A percentile compares a stretch with the other conserved stretches of the same genome.
Evolutionary conservation across 257 asterid species (phyloP).

Genomic region (Leptodermis oblonga): DNA sequence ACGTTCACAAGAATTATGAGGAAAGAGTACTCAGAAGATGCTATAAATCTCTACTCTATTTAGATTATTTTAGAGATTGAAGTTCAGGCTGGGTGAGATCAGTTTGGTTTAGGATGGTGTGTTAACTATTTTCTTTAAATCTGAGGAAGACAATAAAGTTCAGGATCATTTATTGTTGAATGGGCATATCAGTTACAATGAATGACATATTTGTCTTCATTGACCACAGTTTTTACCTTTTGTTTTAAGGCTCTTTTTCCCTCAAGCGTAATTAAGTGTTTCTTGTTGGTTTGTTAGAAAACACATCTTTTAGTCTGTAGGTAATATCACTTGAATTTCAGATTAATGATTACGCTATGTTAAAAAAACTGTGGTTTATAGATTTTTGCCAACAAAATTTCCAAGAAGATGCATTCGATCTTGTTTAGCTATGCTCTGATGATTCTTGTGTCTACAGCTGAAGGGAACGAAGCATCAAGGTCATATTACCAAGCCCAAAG

Average conservation of each 20-base stretch:
- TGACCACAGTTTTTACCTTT: not conserved
- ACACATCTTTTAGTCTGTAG: not conserved
- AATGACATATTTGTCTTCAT: not conserved
- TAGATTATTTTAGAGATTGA: not conserved
- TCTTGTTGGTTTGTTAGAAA: not conserved
- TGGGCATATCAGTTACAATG: not conserved
- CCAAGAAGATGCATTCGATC: not conserved
- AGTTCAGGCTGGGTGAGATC: not conserved
- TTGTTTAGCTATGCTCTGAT: slow-evolving; percentile 12
- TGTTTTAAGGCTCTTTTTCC: not conserved
- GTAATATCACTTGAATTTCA: not conserved
- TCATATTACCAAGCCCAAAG: slow-evolving; percentile 77
- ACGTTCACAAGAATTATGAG: not conserved
- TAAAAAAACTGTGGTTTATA: not conserved
- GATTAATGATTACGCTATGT: not conserved
- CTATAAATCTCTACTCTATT: not conserved
- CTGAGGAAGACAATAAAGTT: not conserved
- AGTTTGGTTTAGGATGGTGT: not conserved
- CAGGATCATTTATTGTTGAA: not conserved
- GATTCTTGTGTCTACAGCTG: slow-evolving; percentile 41
- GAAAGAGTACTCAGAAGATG: not conserved
- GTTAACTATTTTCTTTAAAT: not conserved
- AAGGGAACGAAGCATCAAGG: slow-evolving; percentile 66
- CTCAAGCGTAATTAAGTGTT: not conserved
- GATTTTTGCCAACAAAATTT: not conserved